Base-by-base conservation (phyloP, 352 stramenopile species). In the Phytophthora pistaciae region DNA sequence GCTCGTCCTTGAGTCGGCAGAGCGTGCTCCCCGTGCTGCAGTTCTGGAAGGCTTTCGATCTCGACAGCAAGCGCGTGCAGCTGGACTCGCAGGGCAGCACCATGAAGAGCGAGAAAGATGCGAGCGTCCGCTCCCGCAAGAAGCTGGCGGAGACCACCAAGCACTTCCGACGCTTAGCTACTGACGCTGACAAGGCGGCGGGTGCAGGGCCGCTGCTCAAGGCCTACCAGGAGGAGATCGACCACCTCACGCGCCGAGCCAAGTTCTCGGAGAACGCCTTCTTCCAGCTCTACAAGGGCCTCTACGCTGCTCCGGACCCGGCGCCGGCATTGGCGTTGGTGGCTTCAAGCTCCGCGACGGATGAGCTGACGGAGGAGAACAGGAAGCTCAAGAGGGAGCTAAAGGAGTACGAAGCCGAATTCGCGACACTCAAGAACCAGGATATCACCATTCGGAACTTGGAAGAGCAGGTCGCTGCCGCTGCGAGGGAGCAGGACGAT, bases 401-500 rank as follows among this genome's bases (percentile, higher is more conserved):
- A 5, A 87, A 90, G 14, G 93, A 98, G 40, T 98, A 98, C 66
- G 92, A 99, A 78, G 79, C 94, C 16, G 97, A 99, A 70, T 99
- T 99, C 74, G 87, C 90, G 3, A 88, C 79, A 53, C 79, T 99
- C 1, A 98, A 99, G 81, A 99, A 99, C 79, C 96, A 99, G 74
- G 96, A 99, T 58, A 98, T 99, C 67, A 99, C 96, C 42, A 99
- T 99, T 77, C 90, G 94, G 3, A 98, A 97, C 53, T 82, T 99
- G n/a, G 93, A 99, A 62, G 88, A 90, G 49, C 88, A 97, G 56
- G 84, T 99, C 56, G 77, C 74, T 46, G 80, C 91, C 38, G 85
- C 98, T 48, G 81, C 97, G 50, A 74, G 84, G 27, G 84, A 90
- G 42, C 84, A 86, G 56, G 91, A 96, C 1, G 77, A 88, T 25